A percentile compares a stretch with the other conserved stretches of the same genome.
Evolutionary conservation across 2,329 filamentous ascomycete genomes (phyloP).

Genomic region (Fusarium acutatum): DNA sequence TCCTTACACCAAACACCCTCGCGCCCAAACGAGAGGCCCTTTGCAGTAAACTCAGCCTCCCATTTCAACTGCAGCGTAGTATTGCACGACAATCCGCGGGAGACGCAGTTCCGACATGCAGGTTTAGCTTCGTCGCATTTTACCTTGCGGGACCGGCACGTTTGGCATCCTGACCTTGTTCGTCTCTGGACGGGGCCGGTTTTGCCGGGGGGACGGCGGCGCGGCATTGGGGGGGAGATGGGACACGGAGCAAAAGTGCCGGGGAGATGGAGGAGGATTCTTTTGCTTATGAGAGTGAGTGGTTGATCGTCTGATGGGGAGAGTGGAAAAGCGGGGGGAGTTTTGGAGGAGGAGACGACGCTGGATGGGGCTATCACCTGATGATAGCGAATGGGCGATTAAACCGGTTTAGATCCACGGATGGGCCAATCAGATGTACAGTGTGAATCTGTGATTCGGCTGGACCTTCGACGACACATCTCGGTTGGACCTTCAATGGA

Average conservation of each 20-base stretch:
- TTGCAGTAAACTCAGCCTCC: conserved; percentile 41
- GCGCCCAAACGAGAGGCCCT: conserved; percentile 42
- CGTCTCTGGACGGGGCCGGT: conserved; percentile 24
- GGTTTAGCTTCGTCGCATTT: conserved; percentile 38
- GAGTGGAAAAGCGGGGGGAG: conserved; percentile 26
- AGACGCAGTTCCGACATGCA: conserved; percentile 27
- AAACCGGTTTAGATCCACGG: not conserved
- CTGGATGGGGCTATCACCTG: conserved; percentile 16
- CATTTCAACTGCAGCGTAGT: conserved; percentile 38
- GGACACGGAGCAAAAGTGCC: not conserved
- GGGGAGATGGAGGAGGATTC: not conserved
- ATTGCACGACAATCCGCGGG: conserved; percentile 25
- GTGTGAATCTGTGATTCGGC: conserved; percentile 3
- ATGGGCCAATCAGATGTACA: not conserved
- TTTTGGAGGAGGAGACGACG: not conserved
- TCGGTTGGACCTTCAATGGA: not conserved
- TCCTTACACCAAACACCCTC: conserved; percentile 43
- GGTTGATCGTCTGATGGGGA: not conserved
- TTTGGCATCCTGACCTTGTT: conserved; percentile 36
- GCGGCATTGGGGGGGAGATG: conserved; percentile 17
- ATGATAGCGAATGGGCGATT: not conserved
- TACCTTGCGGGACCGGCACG: conserved; percentile 36
- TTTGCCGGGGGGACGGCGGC: conserved; percentile 21
- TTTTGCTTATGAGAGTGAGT: not conserved
- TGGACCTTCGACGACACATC: conserved; percentile 23